A percentile compares a stretch with the other conserved stretches of the same genome.
Evolutionary conservation across 257 asterid genomes (phyloP).

Genomic region (Mitragyna speciosa): DNA sequence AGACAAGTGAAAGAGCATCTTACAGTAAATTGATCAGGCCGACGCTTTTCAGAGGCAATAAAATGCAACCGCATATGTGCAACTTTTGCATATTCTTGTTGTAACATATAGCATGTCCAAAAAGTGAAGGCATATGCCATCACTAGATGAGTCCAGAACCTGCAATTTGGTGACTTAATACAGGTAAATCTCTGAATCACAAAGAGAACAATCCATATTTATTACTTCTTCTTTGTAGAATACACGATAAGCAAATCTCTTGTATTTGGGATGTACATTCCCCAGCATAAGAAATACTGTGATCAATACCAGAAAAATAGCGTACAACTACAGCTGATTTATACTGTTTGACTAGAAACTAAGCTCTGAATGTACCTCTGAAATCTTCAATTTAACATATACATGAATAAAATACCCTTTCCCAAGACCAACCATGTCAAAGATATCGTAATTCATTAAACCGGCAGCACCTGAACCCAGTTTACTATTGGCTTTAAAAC

Average conservation of each 20-base stretch:
- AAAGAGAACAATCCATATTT: not conserved
- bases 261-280: not conserved
- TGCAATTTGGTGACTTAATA: slow-evolving; percentile 29
- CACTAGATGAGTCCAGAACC: slow-evolving; percentile 92
- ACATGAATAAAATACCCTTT: not conserved
- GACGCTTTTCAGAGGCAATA: slow-evolving; percentile 81
- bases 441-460: not conserved
- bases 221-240: not conserved
- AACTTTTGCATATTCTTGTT: slow-evolving; percentile 59
- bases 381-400: not conserved
- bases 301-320: not conserved
- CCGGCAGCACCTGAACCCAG: not conserved
- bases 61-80: slow-evolving; percentile 84
- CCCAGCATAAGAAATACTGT: not conserved
- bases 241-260: not conserved
- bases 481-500: not conserved
- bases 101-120: slow-evolving; percentile 86
- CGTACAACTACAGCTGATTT: too few species aligned
- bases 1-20: slow-evolving; percentile 20
- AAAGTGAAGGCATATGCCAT: slow-evolving; percentile 92
- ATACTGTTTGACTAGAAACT: not conserved
- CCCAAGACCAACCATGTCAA: not conserved
- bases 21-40: slow-evolving; percentile 96
- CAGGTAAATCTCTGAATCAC: not conserved
- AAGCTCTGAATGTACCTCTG: not conserved